Evolutionary conservation across 1,284 basidiomycete genomes (phyloP).

Genomic region (Malassezia restricta): DNA sequence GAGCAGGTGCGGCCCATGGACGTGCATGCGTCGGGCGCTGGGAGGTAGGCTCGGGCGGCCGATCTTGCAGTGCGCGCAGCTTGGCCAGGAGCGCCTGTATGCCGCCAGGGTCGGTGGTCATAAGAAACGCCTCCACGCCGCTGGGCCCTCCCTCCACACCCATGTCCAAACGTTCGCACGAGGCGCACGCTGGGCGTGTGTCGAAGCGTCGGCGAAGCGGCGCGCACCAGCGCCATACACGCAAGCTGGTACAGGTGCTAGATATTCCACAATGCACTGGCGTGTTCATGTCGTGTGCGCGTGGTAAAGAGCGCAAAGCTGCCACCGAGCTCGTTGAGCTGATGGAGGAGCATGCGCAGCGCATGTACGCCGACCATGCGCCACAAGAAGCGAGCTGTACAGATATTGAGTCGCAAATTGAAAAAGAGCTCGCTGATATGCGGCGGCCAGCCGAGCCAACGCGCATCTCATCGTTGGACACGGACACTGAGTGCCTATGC

Average conservation of each 20-base stretch:
- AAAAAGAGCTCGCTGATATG: slow-evolving; percentile 26
- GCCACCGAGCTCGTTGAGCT: slow-evolving; percentile 33
- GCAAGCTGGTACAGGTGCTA: background rate
- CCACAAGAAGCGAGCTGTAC: slow-evolving; percentile 26
- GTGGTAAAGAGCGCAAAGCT: slow-evolving; percentile 35
- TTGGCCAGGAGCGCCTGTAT: slow-evolving; percentile 11
- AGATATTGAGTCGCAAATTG: slow-evolving; percentile 38
- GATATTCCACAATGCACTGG: slow-evolving; percentile 10
- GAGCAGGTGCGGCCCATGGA: slow-evolving; percentile 2
- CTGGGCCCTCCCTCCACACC: background rate
- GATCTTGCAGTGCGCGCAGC: slow-evolving; percentile 12
- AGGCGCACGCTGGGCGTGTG: background rate
- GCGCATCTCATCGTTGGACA: slow-evolving; percentile 4
- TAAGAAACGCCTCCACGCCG: background rate
- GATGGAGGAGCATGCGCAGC: slow-evolving; percentile 20
- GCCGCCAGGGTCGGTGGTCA: slow-evolving; percentile 12
- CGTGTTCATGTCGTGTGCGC: slow-evolving; percentile 33
- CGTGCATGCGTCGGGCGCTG: background rate
- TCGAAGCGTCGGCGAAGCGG: background rate
- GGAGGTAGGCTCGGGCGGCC: background rate
- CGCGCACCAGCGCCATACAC: slow-evolving; percentile 11
- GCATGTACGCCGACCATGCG: background rate
- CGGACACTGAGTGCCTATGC: slow-evolving; percentile 16
- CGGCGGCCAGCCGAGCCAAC: background rate
- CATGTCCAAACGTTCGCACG: background rate